Conservation (phyloP, 306 rosid species). For the Arachis stenosperma region DNA sequence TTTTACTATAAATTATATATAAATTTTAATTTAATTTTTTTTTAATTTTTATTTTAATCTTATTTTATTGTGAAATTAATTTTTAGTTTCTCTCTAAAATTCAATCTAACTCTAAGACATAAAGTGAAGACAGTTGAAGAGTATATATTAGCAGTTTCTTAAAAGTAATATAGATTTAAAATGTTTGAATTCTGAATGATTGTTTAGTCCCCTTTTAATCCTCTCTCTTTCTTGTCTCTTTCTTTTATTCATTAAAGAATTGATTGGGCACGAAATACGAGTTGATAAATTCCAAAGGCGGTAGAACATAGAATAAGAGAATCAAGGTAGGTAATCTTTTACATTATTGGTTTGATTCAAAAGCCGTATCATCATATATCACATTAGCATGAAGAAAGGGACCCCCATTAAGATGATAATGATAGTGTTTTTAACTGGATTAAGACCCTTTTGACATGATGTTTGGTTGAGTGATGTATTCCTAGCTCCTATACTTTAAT, state of each 20-base stretch:
- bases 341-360: neutral
- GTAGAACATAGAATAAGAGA: neutral
- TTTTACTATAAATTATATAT: no score
- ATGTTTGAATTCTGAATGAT: no score
- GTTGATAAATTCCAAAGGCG: constrained; percentile 4
- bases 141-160: no score
- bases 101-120: no score
- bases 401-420: neutral
- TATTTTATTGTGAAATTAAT: no score
- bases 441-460: constrained; percentile 35
- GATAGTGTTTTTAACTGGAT: neutral
- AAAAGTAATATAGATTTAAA: no score
- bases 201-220: no score
- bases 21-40: no score
- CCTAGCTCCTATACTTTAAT: constrained; percentile 24
- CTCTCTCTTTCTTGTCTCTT: no score
- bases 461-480: constrained; percentile 21
- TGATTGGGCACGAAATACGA: constrained; percentile 13
- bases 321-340: constrained; percentile 5
- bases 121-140: no score
- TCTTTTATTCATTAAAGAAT: neutral
- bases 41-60: no score
- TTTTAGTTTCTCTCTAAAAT: no score
- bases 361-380: neutral
- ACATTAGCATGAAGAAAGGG: neutral